Percentiles rank a stretch among this genome's conserved stretches.
phyloP scores from a whole-genome alignment of 129 eudicot species.

The Escallonia rubra region DNA sequence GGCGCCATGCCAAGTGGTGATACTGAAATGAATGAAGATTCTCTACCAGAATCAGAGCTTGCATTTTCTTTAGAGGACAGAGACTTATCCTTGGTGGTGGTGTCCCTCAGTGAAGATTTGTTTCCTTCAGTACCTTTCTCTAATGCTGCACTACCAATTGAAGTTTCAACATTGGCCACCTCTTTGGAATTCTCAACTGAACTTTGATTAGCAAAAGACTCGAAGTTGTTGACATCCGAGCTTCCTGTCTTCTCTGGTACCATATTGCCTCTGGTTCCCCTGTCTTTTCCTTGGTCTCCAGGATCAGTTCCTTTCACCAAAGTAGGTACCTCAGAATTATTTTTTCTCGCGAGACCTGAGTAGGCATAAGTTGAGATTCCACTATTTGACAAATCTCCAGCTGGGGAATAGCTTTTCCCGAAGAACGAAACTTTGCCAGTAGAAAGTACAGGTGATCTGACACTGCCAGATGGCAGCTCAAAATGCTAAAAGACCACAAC shows the following conservation, averaged over 20 bases:
- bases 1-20: neutral
- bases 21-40: neutral
- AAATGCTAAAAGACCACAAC: constrained; percentile 30
- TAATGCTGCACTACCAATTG: neutral
- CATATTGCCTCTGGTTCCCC: too few relatives aligned
- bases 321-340: constrained; percentile 5
- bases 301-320: neutral
- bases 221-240: too few relatives aligned
- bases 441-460: constrained; percentile 28
- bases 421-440: constrained; percentile 19
- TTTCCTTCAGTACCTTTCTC: neutral
- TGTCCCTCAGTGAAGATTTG: neutral
- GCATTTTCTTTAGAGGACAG: neutral
- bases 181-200: too few relatives aligned
- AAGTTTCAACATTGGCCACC: too few relatives aligned
- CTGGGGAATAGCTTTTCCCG: constrained; percentile 8
- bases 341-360: constrained; percentile 3
- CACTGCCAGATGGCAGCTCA: constrained; percentile 27
- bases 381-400: neutral
- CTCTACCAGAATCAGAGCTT: neutral
- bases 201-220: too few relatives aligned
- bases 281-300: neutral
- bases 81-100: neutral
- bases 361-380: constrained; percentile 5
- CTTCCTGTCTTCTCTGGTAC: too few relatives aligned